Conservation (phyloP, 306 rosid species). For the Acmispon strigosus region DNA sequence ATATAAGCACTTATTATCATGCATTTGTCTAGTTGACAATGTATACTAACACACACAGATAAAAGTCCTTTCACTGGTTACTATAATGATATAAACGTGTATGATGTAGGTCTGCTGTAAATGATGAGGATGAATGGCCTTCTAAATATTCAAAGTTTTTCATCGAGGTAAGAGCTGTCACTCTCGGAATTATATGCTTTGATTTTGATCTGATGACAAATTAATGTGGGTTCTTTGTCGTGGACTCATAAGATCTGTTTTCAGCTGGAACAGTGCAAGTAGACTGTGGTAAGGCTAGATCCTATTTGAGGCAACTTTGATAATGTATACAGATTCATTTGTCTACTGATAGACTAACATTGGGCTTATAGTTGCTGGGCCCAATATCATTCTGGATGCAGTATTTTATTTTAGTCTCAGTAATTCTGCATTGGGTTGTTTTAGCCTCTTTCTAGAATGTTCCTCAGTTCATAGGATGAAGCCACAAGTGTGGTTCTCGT, state of each 20-base stretch:
- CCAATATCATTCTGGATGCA: too few relatives aligned
- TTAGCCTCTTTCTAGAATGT: too few relatives aligned
- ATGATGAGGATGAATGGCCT: conserved; percentile 86
- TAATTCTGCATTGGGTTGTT: too few relatives aligned
- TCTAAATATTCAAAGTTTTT: conserved; percentile 82
- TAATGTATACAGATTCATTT: not conserved
- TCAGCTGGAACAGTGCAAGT: conserved; percentile 4
- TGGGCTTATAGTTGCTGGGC: too few relatives aligned
- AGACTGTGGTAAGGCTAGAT: not conserved
- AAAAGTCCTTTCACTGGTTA: not conserved
- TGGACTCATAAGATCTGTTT: not conserved
- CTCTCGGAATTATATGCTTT: not conserved
- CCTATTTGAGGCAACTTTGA: not conserved
- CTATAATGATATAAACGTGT: conserved; percentile 4
- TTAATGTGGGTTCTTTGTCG: not conserved
- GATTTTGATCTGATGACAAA: not conserved
- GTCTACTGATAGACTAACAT: too few relatives aligned
- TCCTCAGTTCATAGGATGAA: too few relatives aligned
- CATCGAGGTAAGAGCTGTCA: conserved; percentile 49
- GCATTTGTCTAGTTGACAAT: not conserved
- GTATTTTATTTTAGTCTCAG: too few relatives aligned
- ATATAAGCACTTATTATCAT: not conserved
- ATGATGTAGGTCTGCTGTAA: conserved; percentile 75
- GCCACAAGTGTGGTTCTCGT: too few relatives aligned
- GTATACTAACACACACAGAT: too few relatives aligned